These are phyloP conservation scores for Hypoxylon lenormandii DNA, from an alignment of 495 filamentous ascomycete species.

Conservation along the genomic window DNA sequence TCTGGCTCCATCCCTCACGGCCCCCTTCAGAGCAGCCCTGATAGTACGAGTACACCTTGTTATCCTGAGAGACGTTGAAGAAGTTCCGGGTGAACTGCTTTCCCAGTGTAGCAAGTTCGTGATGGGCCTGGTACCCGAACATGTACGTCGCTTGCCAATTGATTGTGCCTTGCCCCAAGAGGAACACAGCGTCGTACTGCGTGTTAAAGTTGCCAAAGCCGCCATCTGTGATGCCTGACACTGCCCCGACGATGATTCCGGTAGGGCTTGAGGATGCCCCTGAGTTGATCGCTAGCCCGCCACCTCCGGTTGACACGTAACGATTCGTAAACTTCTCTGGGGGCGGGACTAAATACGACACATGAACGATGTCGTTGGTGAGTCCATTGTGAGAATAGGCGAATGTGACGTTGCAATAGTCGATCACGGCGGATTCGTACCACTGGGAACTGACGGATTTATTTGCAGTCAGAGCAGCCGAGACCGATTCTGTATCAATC, in stretches of 20 bases:
- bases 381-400: constrained; percentile 58
- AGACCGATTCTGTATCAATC: constrained; percentile 52
- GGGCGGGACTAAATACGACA: constrained; percentile 58
- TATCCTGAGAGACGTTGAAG: constrained; percentile 49
- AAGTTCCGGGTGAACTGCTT: constrained; percentile 54
- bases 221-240: constrained; percentile 60
- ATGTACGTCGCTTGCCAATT: constrained; percentile 60
- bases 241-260: constrained; percentile 61
- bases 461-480: constrained; percentile 50
- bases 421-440: constrained; percentile 36
- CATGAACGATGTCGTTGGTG: constrained; percentile 50
- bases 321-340: constrained; percentile 58
- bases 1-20: constrained; percentile 65
- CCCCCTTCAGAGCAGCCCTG: constrained; percentile 68
- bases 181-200: constrained; percentile 51
- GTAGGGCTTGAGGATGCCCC: constrained; percentile 52
- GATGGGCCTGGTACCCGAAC: constrained; percentile 58
- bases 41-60: constrained; percentile 65
- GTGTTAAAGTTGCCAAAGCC: constrained; percentile 62
- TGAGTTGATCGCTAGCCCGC: constrained; percentile 61
- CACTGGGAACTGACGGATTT: constrained; percentile 44
- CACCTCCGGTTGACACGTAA: constrained; percentile 61
- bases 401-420: constrained; percentile 63
- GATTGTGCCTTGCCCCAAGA: constrained; percentile 58
- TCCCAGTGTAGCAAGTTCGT: constrained; percentile 48